phyloP scores from a whole-genome alignment of 2,329 filamentous ascomycete genomes.

The Fusarium udum region DNA sequence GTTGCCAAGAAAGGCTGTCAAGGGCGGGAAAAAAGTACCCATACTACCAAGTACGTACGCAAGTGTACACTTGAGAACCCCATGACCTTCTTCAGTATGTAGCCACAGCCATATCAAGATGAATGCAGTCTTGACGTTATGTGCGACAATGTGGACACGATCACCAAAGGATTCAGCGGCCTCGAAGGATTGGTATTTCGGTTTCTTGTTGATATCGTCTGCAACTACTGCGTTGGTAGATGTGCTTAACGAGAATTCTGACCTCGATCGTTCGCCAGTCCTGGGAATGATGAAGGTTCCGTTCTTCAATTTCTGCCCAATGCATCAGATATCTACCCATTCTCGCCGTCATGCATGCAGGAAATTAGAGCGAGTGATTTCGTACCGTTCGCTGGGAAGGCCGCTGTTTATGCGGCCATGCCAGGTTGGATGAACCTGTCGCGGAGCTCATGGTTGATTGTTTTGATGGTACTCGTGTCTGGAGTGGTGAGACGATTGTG shows the following conservation, averaged over 20 bases:
- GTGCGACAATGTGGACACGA: conserved; percentile 46
- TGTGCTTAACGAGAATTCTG: conserved; percentile 79
- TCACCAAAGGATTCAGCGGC: conserved; percentile 48
- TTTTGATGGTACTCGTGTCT: conserved; percentile 41
- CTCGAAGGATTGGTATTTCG: conserved; percentile 32
- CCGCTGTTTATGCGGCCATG: conserved; percentile 54
- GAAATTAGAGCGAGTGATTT: conserved; percentile 4
- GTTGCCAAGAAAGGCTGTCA: conserved; percentile 78
- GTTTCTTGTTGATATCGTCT: conserved; percentile 11
- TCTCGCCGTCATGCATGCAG: background rate
- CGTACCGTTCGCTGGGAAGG: conserved; percentile 59
- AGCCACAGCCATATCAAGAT: conserved; percentile 65
- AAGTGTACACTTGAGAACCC: conserved; percentile 88
- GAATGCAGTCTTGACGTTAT: conserved; percentile 52
- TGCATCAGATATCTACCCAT: conserved; percentile 13
- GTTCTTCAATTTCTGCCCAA: conserved; percentile 75
- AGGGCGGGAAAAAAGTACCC: conserved; percentile 80
- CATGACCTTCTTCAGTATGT: conserved; percentile 77
- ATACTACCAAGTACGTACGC: conserved; percentile 89
- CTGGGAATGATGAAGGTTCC: conserved; percentile 87
- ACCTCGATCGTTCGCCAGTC: conserved; percentile 85
- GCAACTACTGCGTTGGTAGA: conserved; percentile 45
- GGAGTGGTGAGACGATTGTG: conserved; percentile 24
- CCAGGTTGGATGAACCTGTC: conserved; percentile 44
- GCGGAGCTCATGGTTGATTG: conserved; percentile 56